Conservation (phyloP, 2,329 filamentous ascomycete species). For the Xylaria hypoxylon region DNA sequence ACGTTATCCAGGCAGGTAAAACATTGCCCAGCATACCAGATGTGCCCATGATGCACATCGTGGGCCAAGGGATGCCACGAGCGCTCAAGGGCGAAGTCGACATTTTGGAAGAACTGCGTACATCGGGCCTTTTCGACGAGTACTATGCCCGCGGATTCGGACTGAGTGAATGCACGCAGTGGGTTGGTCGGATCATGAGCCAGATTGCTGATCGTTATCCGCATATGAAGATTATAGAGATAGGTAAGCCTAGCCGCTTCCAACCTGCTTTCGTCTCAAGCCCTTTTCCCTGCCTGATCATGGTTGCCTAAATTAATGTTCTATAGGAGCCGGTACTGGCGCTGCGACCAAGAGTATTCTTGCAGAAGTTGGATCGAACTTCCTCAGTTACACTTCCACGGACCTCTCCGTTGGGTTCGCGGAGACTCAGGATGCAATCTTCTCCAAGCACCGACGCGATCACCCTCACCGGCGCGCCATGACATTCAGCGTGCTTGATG, state of each 20-base stretch:
- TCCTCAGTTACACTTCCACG: slow-evolving; percentile 54
- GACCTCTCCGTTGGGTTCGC: slow-evolving; percentile 56
- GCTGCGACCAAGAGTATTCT: slow-evolving; percentile 53
- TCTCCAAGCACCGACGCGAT: slow-evolving; percentile 41
- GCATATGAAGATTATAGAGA: slow-evolving; percentile 36
- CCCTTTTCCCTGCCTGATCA: background rate
- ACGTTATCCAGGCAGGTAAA: slow-evolving; percentile 21
- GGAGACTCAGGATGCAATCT: slow-evolving; percentile 48
- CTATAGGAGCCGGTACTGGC: slow-evolving; percentile 54
- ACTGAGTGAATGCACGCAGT: slow-evolving; percentile 2
- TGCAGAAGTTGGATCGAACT: slow-evolving; percentile 41
- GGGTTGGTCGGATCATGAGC: slow-evolving; percentile 22
- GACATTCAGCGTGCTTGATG: background rate
- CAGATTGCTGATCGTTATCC: slow-evolving; percentile 34
- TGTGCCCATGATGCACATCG: slow-evolving; percentile 37
- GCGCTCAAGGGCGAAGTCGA: slow-evolving; percentile 33
- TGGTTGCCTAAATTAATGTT: too few relatives aligned
- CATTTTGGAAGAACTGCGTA: slow-evolving; percentile 41
- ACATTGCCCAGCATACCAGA: slow-evolving; percentile 27
- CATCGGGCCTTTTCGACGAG: slow-evolving; percentile 32
- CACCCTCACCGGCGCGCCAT: slow-evolving; percentile 34
- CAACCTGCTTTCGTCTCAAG: background rate
- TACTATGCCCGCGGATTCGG: slow-evolving; percentile 31
- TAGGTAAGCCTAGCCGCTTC: slow-evolving; percentile 19
- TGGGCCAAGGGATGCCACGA: slow-evolving; percentile 35